These are phyloP conservation scores for Puccinia coronata DNA, from an alignment of 1,284 basidiomycete species.

Conservation along the genomic window DNA sequence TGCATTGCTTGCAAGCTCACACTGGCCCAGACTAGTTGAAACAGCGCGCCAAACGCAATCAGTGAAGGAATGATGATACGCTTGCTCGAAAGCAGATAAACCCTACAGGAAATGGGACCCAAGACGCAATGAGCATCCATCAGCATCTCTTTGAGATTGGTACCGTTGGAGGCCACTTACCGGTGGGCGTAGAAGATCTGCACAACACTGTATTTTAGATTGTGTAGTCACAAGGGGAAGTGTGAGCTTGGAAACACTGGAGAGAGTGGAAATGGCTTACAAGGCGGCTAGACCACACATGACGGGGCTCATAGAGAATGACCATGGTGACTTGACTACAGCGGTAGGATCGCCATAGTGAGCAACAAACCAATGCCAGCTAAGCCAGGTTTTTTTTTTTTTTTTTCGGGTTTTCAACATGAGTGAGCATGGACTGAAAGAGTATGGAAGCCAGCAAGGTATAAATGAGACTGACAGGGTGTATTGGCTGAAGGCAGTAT, in stretches of 20 bases:
- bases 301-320: slow-evolving; percentile 31
- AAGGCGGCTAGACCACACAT: slow-evolving; percentile 33
- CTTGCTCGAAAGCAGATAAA: slow-evolving; percentile 27
- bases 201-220: slow-evolving; percentile 19
- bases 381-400: no score
- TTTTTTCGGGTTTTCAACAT: background rate
- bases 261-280: slow-evolving; percentile 10
- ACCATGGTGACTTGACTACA: slow-evolving; percentile 19
- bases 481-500: slow-evolving; percentile 32
- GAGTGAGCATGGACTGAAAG: background rate
- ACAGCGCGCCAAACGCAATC: slow-evolving; percentile 28
- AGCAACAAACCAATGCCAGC: slow-evolving; percentile 32
- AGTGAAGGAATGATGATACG: slow-evolving; percentile 7
- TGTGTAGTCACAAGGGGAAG: no score
- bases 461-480: slow-evolving; percentile 35
- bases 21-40: slow-evolving; percentile 37
- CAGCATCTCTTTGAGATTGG: no score
- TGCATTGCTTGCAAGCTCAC: slow-evolving; percentile 9
- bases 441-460: background rate
- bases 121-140: background rate
- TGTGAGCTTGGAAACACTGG: background rate
- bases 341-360: slow-evolving; percentile 11
- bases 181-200: slow-evolving; percentile 46
- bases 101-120: background rate
- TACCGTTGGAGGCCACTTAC: background rate